Base-by-base conservation (phyloP, 192 early-diverging fungal species). In the Glomus cerebriforme region DNA sequence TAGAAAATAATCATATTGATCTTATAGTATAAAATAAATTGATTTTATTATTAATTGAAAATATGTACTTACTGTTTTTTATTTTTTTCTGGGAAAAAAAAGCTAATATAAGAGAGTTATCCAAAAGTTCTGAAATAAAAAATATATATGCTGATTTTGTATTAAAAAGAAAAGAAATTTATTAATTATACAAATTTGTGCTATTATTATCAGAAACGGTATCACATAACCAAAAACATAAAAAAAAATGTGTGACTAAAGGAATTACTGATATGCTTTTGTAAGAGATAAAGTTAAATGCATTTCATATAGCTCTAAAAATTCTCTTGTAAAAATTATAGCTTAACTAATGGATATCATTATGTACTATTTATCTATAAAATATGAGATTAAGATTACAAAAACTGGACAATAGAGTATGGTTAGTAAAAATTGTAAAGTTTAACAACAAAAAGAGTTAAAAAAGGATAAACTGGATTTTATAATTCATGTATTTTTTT, bases 281-380 rank as follows among this genome's bases (percentile, higher is more conserved):
- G 34, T 58, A 75, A 62, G 73, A 75, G 60, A 75, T 62, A 1
- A 75, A 63, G 35, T 24, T 13, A 24, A 75, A 75, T 63, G 60
- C 22, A 34, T 31, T 59, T 59, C 32, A 1, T 75, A 43, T 7
- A 35, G 15, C 37, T 75, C 73, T 2, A 32, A 75, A 59, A 75
- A 75, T 75, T 27, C 59, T 32, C 32, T 75, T 24, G 73, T 75
- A 19, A 59, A 75, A 13, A 27, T 62, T 62, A 19, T 75, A 15
- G 59, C 31, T 12, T 31, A n/a, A n/a, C n/a, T n/a, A n/a, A n/a
- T n/a, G n/a, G n/a, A 75, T 15, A 22, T 35, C 1, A 24, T 17
- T 3, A 35, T 75, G n/a, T 43, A 75, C 60, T n/a, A 43, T 37
- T n/a, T 75, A 59, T 59, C 73, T 17, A 35, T 75, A 34, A 59